Conservation (phyloP, 306 rosid species). For the Psophocarpus tetragonolobus region DNA sequence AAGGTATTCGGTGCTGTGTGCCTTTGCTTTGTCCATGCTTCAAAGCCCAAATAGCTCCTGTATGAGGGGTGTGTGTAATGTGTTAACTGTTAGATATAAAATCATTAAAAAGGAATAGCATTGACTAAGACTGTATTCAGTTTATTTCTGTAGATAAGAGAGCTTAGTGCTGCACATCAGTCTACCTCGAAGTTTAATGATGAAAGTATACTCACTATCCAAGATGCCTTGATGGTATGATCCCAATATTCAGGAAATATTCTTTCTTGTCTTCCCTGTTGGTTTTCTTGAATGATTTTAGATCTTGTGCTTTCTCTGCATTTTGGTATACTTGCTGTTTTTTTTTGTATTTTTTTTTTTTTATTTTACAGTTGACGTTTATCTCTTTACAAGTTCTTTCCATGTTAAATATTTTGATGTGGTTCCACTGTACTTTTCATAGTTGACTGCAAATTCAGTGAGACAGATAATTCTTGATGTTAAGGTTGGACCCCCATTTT, state of each 20-base stretch:
- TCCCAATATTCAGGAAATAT: slow-evolving; percentile 1
- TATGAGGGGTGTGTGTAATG: background rate
- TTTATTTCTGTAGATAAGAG: slow-evolving; percentile 67
- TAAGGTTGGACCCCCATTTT: slow-evolving; percentile 85
- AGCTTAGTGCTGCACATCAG: slow-evolving; percentile 47
- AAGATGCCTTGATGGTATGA: slow-evolving; percentile 78
- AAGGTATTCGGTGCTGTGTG: background rate
- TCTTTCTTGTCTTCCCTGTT: background rate
- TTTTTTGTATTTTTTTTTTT: background rate
- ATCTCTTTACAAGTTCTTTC: background rate
- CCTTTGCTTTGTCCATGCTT: background rate
- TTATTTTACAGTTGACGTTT: slow-evolving; percentile 7
- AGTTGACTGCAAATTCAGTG: slow-evolving; percentile 71
- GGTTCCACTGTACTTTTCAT: slow-evolving; percentile 28
- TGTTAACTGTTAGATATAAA: background rate
- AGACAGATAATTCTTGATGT: slow-evolving; percentile 75
- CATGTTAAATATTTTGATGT: slow-evolving; percentile 15
- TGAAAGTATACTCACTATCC: slow-evolving; percentile 62
- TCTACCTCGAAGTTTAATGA: slow-evolving; percentile 46
- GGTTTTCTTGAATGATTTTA: slow-evolving; percentile 14
- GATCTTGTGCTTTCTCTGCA: background rate
- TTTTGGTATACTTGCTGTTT: slow-evolving; percentile 3
- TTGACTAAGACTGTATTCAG: slow-evolving; percentile 43
- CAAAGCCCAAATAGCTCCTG: background rate
- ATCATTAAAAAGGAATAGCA: slow-evolving; percentile 11